Evolutionary conservation across 805 yeast species (phyloP).

Genomic region (Candida mattraensis): DNA sequence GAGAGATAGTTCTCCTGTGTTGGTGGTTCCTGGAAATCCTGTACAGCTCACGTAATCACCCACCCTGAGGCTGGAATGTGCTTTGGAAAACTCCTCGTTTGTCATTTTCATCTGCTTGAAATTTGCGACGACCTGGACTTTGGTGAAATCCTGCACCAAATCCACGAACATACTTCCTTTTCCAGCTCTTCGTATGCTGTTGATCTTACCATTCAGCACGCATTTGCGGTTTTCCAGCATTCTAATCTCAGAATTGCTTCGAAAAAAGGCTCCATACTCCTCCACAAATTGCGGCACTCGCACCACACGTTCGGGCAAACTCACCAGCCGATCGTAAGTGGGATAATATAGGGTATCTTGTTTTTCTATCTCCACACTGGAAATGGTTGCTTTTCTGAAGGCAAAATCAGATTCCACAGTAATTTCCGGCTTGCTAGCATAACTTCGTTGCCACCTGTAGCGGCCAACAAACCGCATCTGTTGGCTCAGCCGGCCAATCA

Average conservation of each 20-base stretch:
- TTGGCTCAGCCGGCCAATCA: no score
- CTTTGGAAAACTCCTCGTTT: slow-evolving; percentile 41
- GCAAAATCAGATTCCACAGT: slow-evolving; percentile 36
- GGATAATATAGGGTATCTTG: slow-evolving; percentile 32
- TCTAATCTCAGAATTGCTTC: slow-evolving; percentile 22
- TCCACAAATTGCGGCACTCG: slow-evolving; percentile 42
- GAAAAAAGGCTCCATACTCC: slow-evolving; percentile 29
- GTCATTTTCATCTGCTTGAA: slow-evolving; percentile 45
- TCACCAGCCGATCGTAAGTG: slow-evolving; percentile 11
- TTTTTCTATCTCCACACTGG: slow-evolving; percentile 4
- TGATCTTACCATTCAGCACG: slow-evolving; percentile 56
- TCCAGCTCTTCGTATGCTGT: slow-evolving; percentile 61
- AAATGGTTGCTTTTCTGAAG: slow-evolving; percentile 27
- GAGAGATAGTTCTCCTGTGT: slow-evolving; percentile 76
- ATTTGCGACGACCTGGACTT: slow-evolving; percentile 63
- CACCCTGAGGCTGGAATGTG: slow-evolving; percentile 47
- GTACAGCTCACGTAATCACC: slow-evolving; percentile 71
- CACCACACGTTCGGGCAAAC: slow-evolving; percentile 11
- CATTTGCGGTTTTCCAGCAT: slow-evolving; percentile 21
- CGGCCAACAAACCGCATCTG: no score
- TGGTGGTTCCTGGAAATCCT: slow-evolving; percentile 76
- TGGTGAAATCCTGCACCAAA: slow-evolving; percentile 54
- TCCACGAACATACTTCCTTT: slow-evolving; percentile 71
- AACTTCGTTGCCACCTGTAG: no score
- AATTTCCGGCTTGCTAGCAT: slow-evolving; percentile 11